These are phyloP conservation scores for Colletotrichum salicis DNA, from an alignment of 2,329 filamentous ascomycete species.

Conservation along the genomic window DNA sequence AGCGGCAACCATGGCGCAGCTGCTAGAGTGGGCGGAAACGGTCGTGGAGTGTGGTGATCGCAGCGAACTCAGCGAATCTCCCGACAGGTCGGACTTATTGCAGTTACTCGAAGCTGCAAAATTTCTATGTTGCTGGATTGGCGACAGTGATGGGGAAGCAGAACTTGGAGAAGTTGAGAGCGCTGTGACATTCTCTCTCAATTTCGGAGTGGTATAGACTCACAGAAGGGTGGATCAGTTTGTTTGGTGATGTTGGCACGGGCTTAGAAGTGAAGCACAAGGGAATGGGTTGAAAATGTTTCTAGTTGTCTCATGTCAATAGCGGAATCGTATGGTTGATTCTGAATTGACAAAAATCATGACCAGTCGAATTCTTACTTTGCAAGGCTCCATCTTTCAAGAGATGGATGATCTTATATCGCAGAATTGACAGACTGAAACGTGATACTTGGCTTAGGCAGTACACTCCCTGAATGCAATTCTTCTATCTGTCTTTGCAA, in stretches of 20 bases:
- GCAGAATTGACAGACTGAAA: neutral
- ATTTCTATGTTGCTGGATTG: slow-evolving; percentile 41
- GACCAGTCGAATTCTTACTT: neutral
- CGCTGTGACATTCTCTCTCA: neutral
- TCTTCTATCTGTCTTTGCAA: neutral
- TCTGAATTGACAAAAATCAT: neutral
- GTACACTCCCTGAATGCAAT: neutral
- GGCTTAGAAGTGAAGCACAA: neutral
- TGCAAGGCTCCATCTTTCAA: neutral
- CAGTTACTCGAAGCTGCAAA: slow-evolving; percentile 37
- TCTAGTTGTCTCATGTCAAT: neutral
- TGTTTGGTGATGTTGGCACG: neutral
- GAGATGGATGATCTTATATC: too few species aligned
- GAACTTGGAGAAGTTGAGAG: neutral
- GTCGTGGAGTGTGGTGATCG: slow-evolving; percentile 34
- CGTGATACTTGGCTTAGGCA: neutral
- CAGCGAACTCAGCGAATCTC: neutral
- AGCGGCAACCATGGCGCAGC: slow-evolving; percentile 42
- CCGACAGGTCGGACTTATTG: neutral
- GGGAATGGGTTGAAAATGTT: neutral
- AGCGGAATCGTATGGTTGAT: neutral
- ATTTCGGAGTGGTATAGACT: neutral
- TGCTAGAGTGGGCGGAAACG: slow-evolving; percentile 45
- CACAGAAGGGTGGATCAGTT: neutral
- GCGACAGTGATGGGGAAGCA: slow-evolving; percentile 8